Base-by-base conservation (phyloP, 225 moss, liverwort and hornwort genomes). In the Bryoerythrophyllum caledonicum region DNA sequence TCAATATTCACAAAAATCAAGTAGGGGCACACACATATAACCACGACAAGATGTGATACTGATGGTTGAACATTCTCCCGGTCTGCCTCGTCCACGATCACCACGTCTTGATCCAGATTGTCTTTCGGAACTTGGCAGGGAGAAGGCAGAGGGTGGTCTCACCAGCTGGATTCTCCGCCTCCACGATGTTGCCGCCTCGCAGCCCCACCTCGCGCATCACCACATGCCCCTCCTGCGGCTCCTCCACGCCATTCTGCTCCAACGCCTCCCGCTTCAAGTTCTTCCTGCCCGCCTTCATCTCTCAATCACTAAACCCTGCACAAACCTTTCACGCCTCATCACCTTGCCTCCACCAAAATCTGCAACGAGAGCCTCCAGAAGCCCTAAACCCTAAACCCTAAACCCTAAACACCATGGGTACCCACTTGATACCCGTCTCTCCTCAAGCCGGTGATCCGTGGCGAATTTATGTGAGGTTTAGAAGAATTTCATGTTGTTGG, bases 61-160 rank as follows among this genome's bases (percentile, higher is more conserved):
- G 34, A 34, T 34, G 34, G 34, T 34, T 34, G 6, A 34, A 34
- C n/a, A n/a, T 86, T 87, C 82, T 86, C 94, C 60, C 94, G 74
- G 68, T 94, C 86, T 15, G 80, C 90, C 68, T 92, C 94, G 49
- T 94, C 87, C 56, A 94, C 94, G 10, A 94, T 46, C 4, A 94
- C 83, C 61, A 84, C 82, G 67, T 86, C 73, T 99, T 99, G 2
- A 99, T 86, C 94, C 94, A 99, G 59, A 99, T 87, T 14, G 91
- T 93, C 65, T 99, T 99, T 63, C 88, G 85, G 30, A 99, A 94
- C 83, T 90, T 99, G 37, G 94, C 91, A 23, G 94, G 97, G 48
- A 99, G 89, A 73, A 94, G 65, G 59, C 97, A 99, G 32, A 99
- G 82, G 7, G 97, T 99, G 52, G 60, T 82, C 26, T 79, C 86